Evolutionary conservation across 257 asterid species (phyloP), one percentile per base, ranked within the genome.

Genomic region (Thymus mandschuricus): DNA sequence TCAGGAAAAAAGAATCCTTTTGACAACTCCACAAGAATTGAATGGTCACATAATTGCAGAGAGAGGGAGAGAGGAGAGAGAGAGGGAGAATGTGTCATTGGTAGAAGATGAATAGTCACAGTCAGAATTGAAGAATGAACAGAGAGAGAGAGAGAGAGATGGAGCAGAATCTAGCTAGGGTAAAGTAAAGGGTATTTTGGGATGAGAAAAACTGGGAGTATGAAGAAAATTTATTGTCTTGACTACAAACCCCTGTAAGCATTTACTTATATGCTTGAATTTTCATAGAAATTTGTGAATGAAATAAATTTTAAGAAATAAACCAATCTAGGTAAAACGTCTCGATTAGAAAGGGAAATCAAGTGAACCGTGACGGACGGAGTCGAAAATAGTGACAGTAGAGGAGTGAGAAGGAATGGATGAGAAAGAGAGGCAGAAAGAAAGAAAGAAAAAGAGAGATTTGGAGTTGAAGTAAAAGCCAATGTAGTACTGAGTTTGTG

Each of bases 81-180:
- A 13, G 27, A 55, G 60, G 41, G 68, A 62, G 77, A 77, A 58
- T 72, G 76, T 75, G 82, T 57, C 70, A 52, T 76, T 41, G 66
- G 78, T 50, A 21, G 55, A 64, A 66, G 66, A 75, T 62, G 85
- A 78, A 78, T 41, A 52, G 82, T 80, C 85, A 55, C 79, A 63
- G 34, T 81, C 81, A 28, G 35, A 51, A 68, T 76, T 76, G 54
- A 76, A 77, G 76, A 72, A 76, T 71, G 68, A 67, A 57, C 75
- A 79, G 78, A 58, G 62, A 38, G 72, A 51, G 75, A 44, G 54
- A 21, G 41, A 45, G 40, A 15, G 30, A 6, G 58, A 6, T 21
- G 28, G 27, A 0, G 75, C 74, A 71, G 78, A 72, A 74, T 74
- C 41, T 38, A 38, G 41, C 49, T 55, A 74, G 78, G 80, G 21